These are phyloP conservation scores for Fonsecaea nubica DNA, from an alignment of 2,329 filamentous ascomycete genomes.

Conservation along the genomic window DNA sequence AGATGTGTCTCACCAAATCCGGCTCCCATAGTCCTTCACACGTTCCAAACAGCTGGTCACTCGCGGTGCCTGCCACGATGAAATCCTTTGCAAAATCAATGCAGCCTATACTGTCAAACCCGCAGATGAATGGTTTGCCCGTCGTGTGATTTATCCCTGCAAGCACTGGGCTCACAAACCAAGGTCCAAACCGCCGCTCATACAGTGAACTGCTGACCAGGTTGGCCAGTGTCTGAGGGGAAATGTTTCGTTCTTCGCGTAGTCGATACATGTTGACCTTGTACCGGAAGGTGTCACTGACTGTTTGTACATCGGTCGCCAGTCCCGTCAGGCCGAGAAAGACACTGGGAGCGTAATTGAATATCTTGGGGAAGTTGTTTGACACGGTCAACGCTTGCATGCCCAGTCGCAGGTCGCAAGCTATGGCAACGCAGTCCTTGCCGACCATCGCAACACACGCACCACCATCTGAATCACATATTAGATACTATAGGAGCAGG, in stretches of 20 bases:
- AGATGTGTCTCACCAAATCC: slow-evolving; percentile 73
- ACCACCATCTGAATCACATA: slow-evolving; percentile 69
- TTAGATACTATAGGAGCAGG: neutral
- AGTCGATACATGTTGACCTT: slow-evolving; percentile 99
- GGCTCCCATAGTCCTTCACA: slow-evolving; percentile 98
- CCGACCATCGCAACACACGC: slow-evolving; percentile 98
- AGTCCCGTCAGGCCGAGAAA: slow-evolving; percentile 96
- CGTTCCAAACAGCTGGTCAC: slow-evolving; percentile 97
- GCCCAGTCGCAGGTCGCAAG: slow-evolving; percentile 96
- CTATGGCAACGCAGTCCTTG: slow-evolving; percentile 99
- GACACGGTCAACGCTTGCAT: slow-evolving; percentile 96
- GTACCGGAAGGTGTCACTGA: slow-evolving; percentile 97
- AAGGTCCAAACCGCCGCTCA: slow-evolving; percentile 94
- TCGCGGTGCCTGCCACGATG: slow-evolving; percentile 94
- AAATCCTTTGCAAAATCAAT: slow-evolving; percentile 99
- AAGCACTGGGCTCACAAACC: slow-evolving; percentile 93
- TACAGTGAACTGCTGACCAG: slow-evolving; percentile 90
- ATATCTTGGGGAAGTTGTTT: slow-evolving; percentile 99
- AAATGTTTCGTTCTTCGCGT: slow-evolving; percentile 95
- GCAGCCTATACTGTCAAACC: slow-evolving; percentile 98
- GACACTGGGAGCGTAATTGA: slow-evolving; percentile 87
- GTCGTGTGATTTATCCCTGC: slow-evolving; percentile 94
- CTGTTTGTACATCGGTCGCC: slow-evolving; percentile 92
- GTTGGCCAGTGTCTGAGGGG: slow-evolving; percentile 93
- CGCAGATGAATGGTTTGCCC: slow-evolving; percentile 95